Base-by-base conservation (phyloP, 2,329 filamentous ascomycete genomes). In the Beauveria bassiana region DNA sequence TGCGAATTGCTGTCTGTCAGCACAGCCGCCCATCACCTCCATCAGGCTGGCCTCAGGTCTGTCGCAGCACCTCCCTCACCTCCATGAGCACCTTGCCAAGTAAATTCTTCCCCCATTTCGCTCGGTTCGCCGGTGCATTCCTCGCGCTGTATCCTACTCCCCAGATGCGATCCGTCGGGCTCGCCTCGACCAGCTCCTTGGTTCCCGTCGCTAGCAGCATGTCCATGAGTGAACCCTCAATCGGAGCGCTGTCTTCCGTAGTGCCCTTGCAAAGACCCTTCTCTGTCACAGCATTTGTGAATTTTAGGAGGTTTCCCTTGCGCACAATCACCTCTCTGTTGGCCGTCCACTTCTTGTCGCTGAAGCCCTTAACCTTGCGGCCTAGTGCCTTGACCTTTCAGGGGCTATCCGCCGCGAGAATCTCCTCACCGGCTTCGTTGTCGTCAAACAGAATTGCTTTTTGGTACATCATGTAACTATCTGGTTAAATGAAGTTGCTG, bases 41-140 rank as follows among this genome's bases (percentile, higher is more conserved):
- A 14, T 16, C 14, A 16, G 18, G 12, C 12, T 14, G 12, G 72
- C 72, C 66, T 79, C 76, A 65, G 74, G 31, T 12, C 31, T 55
- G 24, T 12, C 76, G 77, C 65, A 89, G 70, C 65, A 75, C 74
- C 65, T 71, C 75, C 64, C 86, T 79, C 28, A 85, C 84, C 59
- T 75, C 77, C 82, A 83, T 84, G 69, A 89, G 70, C 26, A 80
- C 84, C 72, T 82, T 82, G 0, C 86, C 87, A 52, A 90, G 70
- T 62, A 88, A 68, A 72, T 90, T 90, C 73, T 81, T 62, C 0
- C 87, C 87, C 87, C 86, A 90, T 3, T 70, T 65, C 20, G 72
- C 69, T 53, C 79, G 77, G 55, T 78, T 77, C 1, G 28, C 64
- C 61, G 73, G 76, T 3, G 85, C 86, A 67, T 79, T 73, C 20